Percentiles rank a stretch among this genome's conserved stretches.
phyloP scores from a whole-genome alignment of 129 eudicot species.

The Flaveria ramosissima region DNA sequence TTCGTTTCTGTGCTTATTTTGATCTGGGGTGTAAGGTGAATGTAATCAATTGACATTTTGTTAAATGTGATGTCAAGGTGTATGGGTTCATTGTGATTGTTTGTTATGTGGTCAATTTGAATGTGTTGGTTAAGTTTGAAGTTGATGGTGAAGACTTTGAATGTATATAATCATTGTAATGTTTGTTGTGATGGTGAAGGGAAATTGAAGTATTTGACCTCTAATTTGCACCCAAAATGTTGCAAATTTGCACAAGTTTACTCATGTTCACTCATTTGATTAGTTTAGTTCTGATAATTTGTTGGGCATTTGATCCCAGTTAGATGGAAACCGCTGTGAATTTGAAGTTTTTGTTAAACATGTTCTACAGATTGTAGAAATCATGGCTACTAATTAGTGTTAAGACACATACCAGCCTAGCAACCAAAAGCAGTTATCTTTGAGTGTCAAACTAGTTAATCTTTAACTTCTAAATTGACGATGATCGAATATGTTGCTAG shows the following conservation, averaged over 20 bases:
- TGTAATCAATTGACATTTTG: conserved; percentile 9
- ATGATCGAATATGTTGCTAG: not conserved
- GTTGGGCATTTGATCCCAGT: not conserved
- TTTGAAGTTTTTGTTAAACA: not conserved
- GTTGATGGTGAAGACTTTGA: conserved; percentile 5
- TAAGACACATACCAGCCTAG: not conserved
- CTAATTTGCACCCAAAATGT: no score
- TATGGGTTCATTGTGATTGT: conserved; percentile 9
- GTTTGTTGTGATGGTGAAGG: no score
- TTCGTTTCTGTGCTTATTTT: not conserved
- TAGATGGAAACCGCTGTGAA: not conserved
- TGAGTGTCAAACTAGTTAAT: not conserved
- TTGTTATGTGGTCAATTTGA: conserved; percentile 2
- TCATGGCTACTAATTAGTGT: not conserved
- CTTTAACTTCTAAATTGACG: not conserved
- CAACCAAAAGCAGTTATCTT: not conserved
- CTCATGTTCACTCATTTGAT: conserved; percentile 17
- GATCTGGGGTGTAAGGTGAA: not conserved
- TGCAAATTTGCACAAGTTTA: not conserved
- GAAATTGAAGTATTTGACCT: no score
- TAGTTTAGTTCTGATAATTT: not conserved
- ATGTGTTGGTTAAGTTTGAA: not conserved
- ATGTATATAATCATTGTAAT: not conserved
- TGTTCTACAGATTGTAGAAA: not conserved
- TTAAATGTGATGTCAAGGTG: not conserved